A percentile compares a stretch with the other conserved stretches of the same genome.
Conservation (phyloP, 148 eudicot species). For the Diospyros lotus region DNA sequence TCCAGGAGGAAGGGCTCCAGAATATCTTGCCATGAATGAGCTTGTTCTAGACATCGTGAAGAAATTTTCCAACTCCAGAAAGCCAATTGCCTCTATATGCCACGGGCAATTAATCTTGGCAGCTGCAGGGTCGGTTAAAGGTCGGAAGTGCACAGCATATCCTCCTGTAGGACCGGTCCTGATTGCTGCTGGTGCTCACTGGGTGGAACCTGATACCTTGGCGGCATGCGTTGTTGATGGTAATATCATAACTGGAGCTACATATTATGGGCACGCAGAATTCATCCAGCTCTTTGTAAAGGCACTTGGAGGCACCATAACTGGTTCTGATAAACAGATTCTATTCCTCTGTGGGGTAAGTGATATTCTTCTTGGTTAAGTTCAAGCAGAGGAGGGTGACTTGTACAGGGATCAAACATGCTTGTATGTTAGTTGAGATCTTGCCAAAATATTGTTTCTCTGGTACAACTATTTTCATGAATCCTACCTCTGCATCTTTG, state of each 20-base stretch:
- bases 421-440: neutral
- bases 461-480: neutral
- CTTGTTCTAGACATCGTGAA: constrained; percentile 59
- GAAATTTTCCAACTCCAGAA: constrained; percentile 50
- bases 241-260: constrained; percentile 66
- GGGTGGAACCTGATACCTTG: constrained; percentile 73
- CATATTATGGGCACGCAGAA: constrained; percentile 78
- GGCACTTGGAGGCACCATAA: constrained; percentile 83
- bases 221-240: constrained; percentile 63
- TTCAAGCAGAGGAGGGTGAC: neutral
- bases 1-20: constrained; percentile 96
- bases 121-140: constrained; percentile 67
- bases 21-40: constrained; percentile 78
- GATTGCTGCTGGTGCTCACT: constrained; percentile 87
- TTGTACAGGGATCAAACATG: neutral
- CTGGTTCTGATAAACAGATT: constrained; percentile 63
- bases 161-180: constrained; percentile 66
- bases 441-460: neutral
- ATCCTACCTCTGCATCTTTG: neutral
- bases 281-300: constrained; percentile 69
- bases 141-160: constrained; percentile 78
- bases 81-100: constrained; percentile 81
- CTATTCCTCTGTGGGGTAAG: constrained; percentile 96
- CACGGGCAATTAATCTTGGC: constrained; percentile 92
- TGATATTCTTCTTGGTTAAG: constrained; percentile 3